Evolutionary conservation across 352 stramenopile genomes (phyloP).

Genomic region (Phytophthora quininea): DNA sequence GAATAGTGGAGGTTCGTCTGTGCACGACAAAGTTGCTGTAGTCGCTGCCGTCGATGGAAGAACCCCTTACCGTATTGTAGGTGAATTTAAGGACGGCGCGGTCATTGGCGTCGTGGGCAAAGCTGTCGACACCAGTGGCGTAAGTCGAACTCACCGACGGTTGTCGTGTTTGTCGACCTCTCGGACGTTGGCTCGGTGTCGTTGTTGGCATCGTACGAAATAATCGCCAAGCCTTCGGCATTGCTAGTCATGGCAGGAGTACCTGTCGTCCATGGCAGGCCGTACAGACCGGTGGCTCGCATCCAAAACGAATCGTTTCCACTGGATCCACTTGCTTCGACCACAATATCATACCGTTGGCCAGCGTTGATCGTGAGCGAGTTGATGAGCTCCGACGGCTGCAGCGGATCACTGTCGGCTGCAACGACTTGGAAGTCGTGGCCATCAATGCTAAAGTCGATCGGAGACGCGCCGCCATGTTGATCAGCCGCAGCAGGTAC

Average conservation of each 20-base stretch:
- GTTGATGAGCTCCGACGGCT: conserved; percentile 37
- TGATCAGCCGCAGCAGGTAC: conserved; percentile 47
- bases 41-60: conserved; percentile 33
- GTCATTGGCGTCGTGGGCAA: conserved; percentile 20
- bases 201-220: conserved; percentile 15
- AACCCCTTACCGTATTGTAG: conserved; percentile 20
- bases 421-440: conserved; percentile 44
- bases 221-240: conserved; percentile 28
- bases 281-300: conserved; percentile 31
- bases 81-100: conserved; percentile 29
- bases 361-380: conserved; percentile 34
- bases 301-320: conserved; percentile 32
- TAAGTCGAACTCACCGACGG: conserved; percentile 26
- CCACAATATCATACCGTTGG: conserved; percentile 42
- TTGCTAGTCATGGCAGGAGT: conserved; percentile 16
- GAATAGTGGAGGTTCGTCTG: conserved; percentile 28
- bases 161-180: conserved; percentile 10
- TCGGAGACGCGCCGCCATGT: conserved; percentile 37
- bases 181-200: conserved; percentile 18
- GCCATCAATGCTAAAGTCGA: conserved; percentile 48
- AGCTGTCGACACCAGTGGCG: conserved; percentile 13
- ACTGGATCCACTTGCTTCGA: conserved; percentile 21
- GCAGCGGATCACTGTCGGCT: conserved; percentile 33
- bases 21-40: conserved; percentile 27
- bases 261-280: conserved; percentile 33